These are phyloP conservation scores for Betula pendula DNA, from an alignment of 306 rosid species.

Conservation along the genomic window DNA sequence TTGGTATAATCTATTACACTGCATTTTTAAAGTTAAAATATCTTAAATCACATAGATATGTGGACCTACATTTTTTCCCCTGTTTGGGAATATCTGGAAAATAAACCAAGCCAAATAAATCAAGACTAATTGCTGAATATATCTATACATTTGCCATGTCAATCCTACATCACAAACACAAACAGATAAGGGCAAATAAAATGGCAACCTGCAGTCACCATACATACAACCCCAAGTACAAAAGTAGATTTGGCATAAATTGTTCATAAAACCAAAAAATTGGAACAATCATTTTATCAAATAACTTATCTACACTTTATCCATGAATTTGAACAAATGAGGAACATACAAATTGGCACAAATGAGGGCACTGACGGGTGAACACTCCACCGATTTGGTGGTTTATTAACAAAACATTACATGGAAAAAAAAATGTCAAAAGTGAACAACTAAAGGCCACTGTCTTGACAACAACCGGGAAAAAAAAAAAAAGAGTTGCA, in stretches of 20 bases:
- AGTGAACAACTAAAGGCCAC: too few relatives aligned
- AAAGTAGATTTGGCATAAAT: background rate
- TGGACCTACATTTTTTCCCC: background rate
- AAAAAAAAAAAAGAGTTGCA: too few relatives aligned
- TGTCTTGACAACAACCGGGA: too few relatives aligned
- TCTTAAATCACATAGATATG: background rate
- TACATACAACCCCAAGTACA: slow-evolving; percentile 23
- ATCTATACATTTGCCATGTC: slow-evolving; percentile 17
- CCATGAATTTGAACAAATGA: too few relatives aligned
- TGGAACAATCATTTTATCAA: too few relatives aligned
- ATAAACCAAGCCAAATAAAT: slow-evolving; percentile 34
- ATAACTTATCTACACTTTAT: too few relatives aligned
- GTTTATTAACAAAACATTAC: too few relatives aligned
- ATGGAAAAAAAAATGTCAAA: too few relatives aligned
- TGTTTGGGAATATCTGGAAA: slow-evolving; percentile 13
- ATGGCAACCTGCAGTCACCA: slow-evolving; percentile 18
- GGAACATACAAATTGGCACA: too few relatives aligned
- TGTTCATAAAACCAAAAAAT: slow-evolving; percentile 2
- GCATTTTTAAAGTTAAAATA: background rate
- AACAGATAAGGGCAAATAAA: slow-evolving; percentile 18
- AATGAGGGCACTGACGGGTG: too few relatives aligned
- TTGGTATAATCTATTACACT: background rate
- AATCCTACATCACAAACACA: slow-evolving; percentile 22
- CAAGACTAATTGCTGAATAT: background rate
- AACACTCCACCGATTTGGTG: too few relatives aligned